phyloP scores from a whole-genome alignment of 2,329 filamentous ascomycete species.

The Pyrenophora teres region DNA sequence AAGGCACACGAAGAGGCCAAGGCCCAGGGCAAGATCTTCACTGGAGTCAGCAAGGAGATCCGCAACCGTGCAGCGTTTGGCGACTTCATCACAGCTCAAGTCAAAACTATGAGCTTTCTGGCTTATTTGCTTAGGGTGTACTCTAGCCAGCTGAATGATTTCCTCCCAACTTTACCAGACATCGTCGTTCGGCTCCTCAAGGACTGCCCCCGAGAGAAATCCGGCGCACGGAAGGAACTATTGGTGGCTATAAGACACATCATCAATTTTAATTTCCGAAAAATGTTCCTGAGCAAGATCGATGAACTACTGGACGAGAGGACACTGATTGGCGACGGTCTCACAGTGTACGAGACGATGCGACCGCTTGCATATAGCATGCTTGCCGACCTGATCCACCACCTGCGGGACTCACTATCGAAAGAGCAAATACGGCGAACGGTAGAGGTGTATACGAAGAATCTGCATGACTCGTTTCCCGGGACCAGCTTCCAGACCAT shows the following conservation, averaged over 20 bases:
- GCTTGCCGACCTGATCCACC: conserved; percentile 96
- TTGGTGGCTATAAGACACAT: conserved; percentile 96
- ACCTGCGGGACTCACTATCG: conserved; percentile 85
- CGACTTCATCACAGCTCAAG: conserved; percentile 96
- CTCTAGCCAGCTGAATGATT: conserved; percentile 83
- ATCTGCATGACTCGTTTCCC: conserved; percentile 92
- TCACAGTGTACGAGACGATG: conserved; percentile 97
- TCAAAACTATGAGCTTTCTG: conserved; percentile 98
- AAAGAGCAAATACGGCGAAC: conserved; percentile 93
- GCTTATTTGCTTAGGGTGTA: conserved; percentile 91
- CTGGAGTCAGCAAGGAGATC: conserved; percentile 89
- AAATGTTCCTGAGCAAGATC: conserved; percentile 92
- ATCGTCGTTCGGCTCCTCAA: conserved; percentile 90
- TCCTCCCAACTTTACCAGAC: conserved; percentile 80
- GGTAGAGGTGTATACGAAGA: conserved; percentile 95
- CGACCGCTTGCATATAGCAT: conserved; percentile 95
- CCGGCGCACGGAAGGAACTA: conserved; percentile 89
- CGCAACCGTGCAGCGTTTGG: conserved; percentile 93
- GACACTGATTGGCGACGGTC: conserved; percentile 90
- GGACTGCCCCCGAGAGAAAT: conserved; percentile 94
- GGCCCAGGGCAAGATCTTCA: conserved; percentile 80
- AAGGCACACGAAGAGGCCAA: conserved; percentile 87
- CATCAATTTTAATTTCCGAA: conserved; percentile 98
- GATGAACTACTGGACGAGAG: conserved; percentile 93
- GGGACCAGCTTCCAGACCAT: conserved; percentile 99